Conservation (phyloP, 345 rosid genomes). For the Firmiana major region DNA sequence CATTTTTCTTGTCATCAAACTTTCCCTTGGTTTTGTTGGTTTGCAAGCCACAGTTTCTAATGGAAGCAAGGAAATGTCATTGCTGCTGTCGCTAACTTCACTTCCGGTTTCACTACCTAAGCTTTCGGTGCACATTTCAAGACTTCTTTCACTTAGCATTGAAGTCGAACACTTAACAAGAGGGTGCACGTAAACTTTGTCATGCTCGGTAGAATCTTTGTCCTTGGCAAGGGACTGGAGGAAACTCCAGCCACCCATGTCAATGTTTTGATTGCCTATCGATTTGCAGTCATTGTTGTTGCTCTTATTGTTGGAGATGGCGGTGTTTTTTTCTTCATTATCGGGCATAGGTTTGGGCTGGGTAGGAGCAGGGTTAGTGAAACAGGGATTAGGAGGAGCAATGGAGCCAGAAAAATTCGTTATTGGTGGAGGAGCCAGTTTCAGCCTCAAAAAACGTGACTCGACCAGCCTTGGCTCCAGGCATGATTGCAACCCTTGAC, state of each 20-base stretch:
- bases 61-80: slow-evolving; percentile 31
- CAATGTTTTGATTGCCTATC: not conserved
- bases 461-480: slow-evolving; percentile 34
- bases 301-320: not conserved
- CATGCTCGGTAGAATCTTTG: slow-evolving; percentile 15
- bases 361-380: not conserved
- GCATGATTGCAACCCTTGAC: slow-evolving; percentile 52
- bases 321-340: slow-evolving; percentile 13
- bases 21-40: slow-evolving; percentile 16
- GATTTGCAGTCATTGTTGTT: slow-evolving; percentile 3
- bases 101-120: slow-evolving; percentile 81
- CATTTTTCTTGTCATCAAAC: slow-evolving; percentile 1
- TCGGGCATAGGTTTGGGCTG: slow-evolving; percentile 18
- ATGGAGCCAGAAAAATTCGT: slow-evolving; percentile 5
- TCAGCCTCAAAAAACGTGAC: slow-evolving; percentile 35
- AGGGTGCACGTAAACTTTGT: slow-evolving; percentile 52
- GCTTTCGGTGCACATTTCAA: slow-evolving; percentile 87
- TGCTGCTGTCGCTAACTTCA: slow-evolving; percentile 26
- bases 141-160: slow-evolving; percentile 53
- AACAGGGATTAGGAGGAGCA: not conserved
- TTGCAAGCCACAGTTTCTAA: slow-evolving; percentile 8
- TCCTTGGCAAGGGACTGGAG: slow-evolving; percentile 36
- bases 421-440: slow-evolving; percentile 38
- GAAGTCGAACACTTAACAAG: slow-evolving; percentile 40
- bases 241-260: slow-evolving; percentile 55